phyloP scores from a whole-genome alignment of 805 yeast species.

The Saccharomyces kudriavzevii region DNA sequence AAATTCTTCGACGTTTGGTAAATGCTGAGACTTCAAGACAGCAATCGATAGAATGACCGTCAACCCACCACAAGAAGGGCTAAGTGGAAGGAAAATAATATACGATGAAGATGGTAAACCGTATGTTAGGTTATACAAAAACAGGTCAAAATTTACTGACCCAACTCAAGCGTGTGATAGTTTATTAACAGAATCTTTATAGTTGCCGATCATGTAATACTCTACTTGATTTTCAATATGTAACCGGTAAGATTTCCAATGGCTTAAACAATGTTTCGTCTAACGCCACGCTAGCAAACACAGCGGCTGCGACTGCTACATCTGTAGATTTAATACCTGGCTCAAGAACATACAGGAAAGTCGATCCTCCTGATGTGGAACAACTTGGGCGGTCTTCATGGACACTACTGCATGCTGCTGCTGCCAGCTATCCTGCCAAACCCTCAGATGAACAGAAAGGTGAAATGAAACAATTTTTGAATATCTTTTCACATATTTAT shows the following conservation, averaged over 20 bases:
- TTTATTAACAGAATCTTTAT: conserved; percentile 6
- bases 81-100: conserved; percentile 57
- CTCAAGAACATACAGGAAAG: conserved; percentile 34
- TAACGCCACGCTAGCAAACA: conserved; percentile 5
- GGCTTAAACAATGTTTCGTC: conserved; percentile 1
- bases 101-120: conserved; percentile 89
- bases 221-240: conserved; percentile 69
- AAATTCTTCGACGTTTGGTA: neutral
- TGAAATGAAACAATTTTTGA: conserved; percentile 64
- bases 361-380: conserved; percentile 82
- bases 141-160: conserved; percentile 12
- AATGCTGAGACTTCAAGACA: neutral
- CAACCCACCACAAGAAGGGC: conserved; percentile 41
- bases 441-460: conserved; percentile 57
- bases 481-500: conserved; percentile 66
- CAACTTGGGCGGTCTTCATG: conserved; percentile 79
- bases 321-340: conserved; percentile 13
- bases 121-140: conserved; percentile 38
- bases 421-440: conserved; percentile 72
- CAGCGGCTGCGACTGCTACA: conserved; percentile 18
- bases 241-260: conserved; percentile 30
- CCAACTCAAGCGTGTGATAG: neutral
- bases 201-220: conserved; percentile 87
- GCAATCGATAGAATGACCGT: conserved; percentile 3
- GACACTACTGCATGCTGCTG: conserved; percentile 85